phyloP scores from a whole-genome alignment of 371 early-diverging fungal genomes.

The Dichotomocladium elegans region DNA sequence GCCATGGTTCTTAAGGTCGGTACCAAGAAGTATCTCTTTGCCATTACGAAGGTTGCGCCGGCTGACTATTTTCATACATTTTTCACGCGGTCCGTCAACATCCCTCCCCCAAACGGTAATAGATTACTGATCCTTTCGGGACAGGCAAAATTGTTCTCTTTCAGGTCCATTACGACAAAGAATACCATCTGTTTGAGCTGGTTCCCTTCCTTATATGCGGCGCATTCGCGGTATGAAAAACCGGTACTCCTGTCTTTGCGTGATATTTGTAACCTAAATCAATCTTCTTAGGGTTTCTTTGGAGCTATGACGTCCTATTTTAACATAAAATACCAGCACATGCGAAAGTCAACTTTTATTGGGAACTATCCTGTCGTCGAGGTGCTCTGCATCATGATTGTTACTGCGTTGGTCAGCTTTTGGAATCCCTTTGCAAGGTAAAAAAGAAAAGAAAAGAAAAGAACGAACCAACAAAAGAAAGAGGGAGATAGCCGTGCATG shows the following conservation, averaged over 20 bases:
- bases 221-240: slow-evolving; percentile 65
- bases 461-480: too few species aligned
- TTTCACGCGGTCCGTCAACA: background rate
- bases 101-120: slow-evolving; percentile 1
- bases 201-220: slow-evolving; percentile 78
- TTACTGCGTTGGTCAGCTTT: slow-evolving; percentile 71
- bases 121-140: slow-evolving; percentile 84
- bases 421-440: slow-evolving; percentile 71
- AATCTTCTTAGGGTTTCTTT: slow-evolving; percentile 75
- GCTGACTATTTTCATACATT: background rate
- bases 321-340: slow-evolving; percentile 62
- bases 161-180: slow-evolving; percentile 82
- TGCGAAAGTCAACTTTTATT: slow-evolving; percentile 51
- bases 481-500: too few species aligned
- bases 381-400: slow-evolving; percentile 64
- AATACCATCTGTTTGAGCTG: slow-evolving; percentile 87
- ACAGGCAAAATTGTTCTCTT: slow-evolving; percentile 89
- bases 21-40: too few species aligned
- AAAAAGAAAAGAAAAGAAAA: too few species aligned
- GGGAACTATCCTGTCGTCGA: slow-evolving; percentile 62
- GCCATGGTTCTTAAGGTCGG: slow-evolving; percentile 73
- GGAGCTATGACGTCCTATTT: slow-evolving; percentile 78
- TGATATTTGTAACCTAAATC: too few species aligned
- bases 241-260: too few species aligned
- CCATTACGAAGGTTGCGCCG: too few species aligned